Evolutionary conservation across 2,329 filamentous ascomycete species (phyloP).

Genomic region (Endothia cerciana): DNA sequence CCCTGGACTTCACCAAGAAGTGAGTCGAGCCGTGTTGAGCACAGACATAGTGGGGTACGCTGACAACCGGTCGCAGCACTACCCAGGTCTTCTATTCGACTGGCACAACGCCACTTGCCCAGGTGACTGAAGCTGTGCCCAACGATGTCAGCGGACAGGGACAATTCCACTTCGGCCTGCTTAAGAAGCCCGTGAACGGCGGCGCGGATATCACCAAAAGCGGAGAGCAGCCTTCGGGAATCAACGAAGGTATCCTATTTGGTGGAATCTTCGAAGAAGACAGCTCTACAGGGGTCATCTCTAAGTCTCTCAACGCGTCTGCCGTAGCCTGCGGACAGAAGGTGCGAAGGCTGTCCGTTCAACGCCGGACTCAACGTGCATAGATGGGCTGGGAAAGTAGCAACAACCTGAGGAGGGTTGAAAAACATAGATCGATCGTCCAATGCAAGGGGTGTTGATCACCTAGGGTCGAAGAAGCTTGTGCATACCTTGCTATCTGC

Average conservation of each 20-base stretch:
- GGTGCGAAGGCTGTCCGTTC: constrained; percentile 7
- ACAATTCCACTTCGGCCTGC: constrained; percentile 64
- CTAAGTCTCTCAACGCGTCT: constrained; percentile 33
- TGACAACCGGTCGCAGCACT: constrained; percentile 45
- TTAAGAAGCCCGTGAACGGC: constrained; percentile 61
- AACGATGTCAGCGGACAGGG: constrained; percentile 61
- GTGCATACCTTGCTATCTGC: neutral
- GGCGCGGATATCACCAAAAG: constrained; percentile 50
- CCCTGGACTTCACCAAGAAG: constrained; percentile 60
- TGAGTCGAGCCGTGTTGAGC: constrained; percentile 37
- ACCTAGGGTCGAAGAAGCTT: neutral
- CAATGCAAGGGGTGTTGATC: neutral
- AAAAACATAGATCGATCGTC: neutral
- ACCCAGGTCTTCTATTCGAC: constrained; percentile 62
- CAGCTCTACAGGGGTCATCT: constrained; percentile 45
- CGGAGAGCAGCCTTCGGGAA: constrained; percentile 51
- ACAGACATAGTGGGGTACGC: too few species aligned
- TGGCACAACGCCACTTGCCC: constrained; percentile 47
- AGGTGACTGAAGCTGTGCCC: constrained; percentile 48
- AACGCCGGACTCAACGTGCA: neutral
- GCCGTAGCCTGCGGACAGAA: neutral
- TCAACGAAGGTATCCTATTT: constrained; percentile 58
- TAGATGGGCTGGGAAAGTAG: neutral
- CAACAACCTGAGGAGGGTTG: neutral
- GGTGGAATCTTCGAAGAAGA: constrained; percentile 59